Base-by-base conservation (phyloP, 805 yeast genomes). In the Helenozyma baotianmanensis region DNA sequence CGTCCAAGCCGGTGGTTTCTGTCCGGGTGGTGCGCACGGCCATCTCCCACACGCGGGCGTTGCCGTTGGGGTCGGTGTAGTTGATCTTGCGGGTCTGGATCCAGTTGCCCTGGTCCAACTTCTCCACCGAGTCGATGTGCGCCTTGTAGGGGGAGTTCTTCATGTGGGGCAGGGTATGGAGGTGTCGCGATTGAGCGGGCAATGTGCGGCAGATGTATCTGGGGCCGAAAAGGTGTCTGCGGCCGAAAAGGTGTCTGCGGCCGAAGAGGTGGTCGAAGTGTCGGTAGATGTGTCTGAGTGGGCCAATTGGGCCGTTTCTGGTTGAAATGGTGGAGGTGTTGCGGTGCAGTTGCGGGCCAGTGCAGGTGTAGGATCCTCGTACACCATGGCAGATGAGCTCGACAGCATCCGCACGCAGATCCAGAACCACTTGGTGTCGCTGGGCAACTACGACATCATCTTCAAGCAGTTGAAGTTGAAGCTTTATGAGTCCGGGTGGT, bases 401-500 rank as follows among this genome's bases (percentile, higher is more conserved):
- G 67, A 62, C 36, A 59, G 56, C 31, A 65, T 78, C 30, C 74
- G 73, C 54, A 67, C 78, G 7, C 76, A 78, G 48, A 81, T 86
- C 27, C 86, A 82, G 47, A 76, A 76, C 37, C 78, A 78, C 48
- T 69, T 87, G 23, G 76, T 86, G 3, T 72, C 79, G 19, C 74
- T 86, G 18, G 96, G 96, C 0, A 83, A 81, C 58, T 87, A 87
- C 56, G 90, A 83, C 40, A 69, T 72, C 68, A 81, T 86, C 35
- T 78, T 82, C 30, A 72, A 74, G 32, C 66, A 71, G 29, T 60
- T 89, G 38, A 76, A 77, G 45, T 69, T 79, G 35, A 76, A 74
- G 48, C 69, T 89, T 9, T 71, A 78, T 32, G 82, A 83, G 50
- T 71, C 81, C 1, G 96, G 96, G 5, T 89, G 97, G 97, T 77